Percentiles rank a stretch among this genome's conserved stretches.
Evolutionary conservation across 306 rosid genomes (phyloP).

Genomic region (Casuarina cunninghamiana): DNA sequence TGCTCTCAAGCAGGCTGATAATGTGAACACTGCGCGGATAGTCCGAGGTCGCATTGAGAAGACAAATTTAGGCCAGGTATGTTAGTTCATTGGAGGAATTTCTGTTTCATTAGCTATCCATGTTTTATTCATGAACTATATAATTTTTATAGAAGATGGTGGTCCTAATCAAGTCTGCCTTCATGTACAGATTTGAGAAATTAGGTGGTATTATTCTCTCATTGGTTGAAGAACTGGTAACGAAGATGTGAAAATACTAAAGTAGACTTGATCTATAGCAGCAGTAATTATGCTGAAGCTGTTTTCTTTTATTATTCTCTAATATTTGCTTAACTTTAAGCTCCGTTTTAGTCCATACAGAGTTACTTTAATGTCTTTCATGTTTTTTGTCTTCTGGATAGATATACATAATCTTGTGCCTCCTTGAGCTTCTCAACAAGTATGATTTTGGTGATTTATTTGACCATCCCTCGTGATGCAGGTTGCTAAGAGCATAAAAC

Average conservation of each 20-base stretch:
- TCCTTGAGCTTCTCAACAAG: not conserved
- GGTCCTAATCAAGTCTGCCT: not conserved
- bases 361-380: not conserved
- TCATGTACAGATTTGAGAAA: not conserved
- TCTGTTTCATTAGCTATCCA: not conserved
- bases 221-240: not conserved
- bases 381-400: not conserved
- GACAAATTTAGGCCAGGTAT: conserved; percentile 88
- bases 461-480: conserved; percentile 29
- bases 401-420: not conserved
- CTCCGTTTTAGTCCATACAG: not conserved
- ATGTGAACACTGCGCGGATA: conserved; percentile 55
- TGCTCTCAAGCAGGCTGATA: conserved; percentile 53
- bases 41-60: conserved; percentile 91
- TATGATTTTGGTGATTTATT: conserved; percentile 10
- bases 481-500: conserved; percentile 78
- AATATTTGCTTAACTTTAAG: not conserved
- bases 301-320: not conserved
- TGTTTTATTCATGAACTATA: not conserved
- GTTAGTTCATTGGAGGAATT: conserved; percentile 5
- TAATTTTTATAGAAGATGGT: not conserved
- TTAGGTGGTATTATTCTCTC: not conserved
- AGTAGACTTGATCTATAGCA: not conserved
- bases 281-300: not conserved
- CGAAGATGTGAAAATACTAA: not conserved